Evolutionary conservation across 768 basidiomycete species (phyloP), one percentile per base, ranked within the genome.

Genomic region (Tricholoma saponaceum): DNA sequence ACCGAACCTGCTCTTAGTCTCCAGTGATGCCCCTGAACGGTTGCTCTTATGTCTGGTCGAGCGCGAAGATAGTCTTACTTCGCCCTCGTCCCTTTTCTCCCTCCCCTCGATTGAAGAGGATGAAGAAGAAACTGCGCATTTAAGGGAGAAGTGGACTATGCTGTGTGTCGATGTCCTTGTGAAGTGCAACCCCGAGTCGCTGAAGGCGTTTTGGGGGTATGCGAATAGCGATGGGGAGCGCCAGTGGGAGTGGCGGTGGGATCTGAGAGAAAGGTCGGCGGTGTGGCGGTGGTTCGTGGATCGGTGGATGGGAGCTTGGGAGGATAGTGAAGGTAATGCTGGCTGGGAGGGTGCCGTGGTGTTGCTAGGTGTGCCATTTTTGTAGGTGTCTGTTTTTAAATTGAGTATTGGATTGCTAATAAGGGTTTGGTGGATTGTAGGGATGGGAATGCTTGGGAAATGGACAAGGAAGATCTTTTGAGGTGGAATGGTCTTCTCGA

Each of bases 341-440:
- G 70, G 67, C 18, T 89, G 83, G 84, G 83, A 86, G 58, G 77
- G 79, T 13, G 78, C 78, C 18, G 69, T 79, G 14, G 66, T 80
- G 20, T 74, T 90, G 22, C 74, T 87, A 25, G 77, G 77, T 26
- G 74, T 83, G 52, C 90, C 89, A 5, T 92, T 90, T 84, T 66
- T 68, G 81, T 78, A 20, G 54, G 52, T 51, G 64, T 58, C 62
- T 26, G 28, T 47, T 59, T 62, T 56, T 32, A 16, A 14, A 43
- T 37, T 55, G 10, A n/a, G 51, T 4, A 28, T 56, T 43, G 22
- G 55, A 2, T 28, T 37, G 51, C 32, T 61, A 37, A 62, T 61
- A 51, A 56, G 55, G 1, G 5, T 33, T 57, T 9, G 20, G 32
- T 44, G 55, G 57, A 46, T 39, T 51, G 35, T 23, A 79, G 80